Percentiles rank a stretch among this genome's conserved stretches.
These are phyloP conservation scores for Yamadazyma paraphyllophila DNA, from an alignment of 805 yeast species.

Conservation along the genomic window DNA sequence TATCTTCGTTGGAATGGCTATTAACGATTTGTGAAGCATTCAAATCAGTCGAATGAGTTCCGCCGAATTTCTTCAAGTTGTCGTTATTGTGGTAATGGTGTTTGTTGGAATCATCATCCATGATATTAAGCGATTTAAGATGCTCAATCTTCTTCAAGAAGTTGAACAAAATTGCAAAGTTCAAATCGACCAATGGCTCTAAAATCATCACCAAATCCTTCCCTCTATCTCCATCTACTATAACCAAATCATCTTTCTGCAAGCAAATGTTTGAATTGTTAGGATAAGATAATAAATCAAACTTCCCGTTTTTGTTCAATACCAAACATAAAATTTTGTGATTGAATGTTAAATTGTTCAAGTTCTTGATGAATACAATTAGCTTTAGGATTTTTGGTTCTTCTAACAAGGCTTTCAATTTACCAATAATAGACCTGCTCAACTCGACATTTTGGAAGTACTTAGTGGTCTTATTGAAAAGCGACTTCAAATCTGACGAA, in stretches of 20 bases:
- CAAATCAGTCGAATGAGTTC: conserved; percentile 39
- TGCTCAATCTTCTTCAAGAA: conserved; percentile 74
- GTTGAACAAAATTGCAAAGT: conserved; percentile 68
- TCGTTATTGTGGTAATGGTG: conserved; percentile 7
- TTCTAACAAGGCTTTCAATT: conserved; percentile 26
- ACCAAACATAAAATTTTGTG: conserved; percentile 48
- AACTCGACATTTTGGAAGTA: conserved; percentile 48
- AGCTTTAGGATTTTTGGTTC: conserved; percentile 29
- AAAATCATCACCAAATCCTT: conserved; percentile 73
- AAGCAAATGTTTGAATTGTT: conserved; percentile 59
- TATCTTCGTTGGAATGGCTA: conserved; percentile 49
- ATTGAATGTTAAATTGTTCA: conserved; percentile 40
- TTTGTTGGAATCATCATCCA: conserved; percentile 20
- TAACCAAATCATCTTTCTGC: conserved; percentile 62
- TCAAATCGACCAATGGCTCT: conserved; percentile 60
- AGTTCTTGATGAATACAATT: conserved; percentile 37
- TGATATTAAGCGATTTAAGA: conserved; percentile 47
- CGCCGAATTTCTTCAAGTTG: conserved; percentile 22
- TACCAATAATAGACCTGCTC: conserved; percentile 24
- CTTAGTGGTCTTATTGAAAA: conserved; percentile 47
- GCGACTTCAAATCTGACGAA: conserved; percentile 51
- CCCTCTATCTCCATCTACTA: conserved; percentile 83
- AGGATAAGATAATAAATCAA: conserved; percentile 69
- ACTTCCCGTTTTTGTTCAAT: conserved; percentile 60
- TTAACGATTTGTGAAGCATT: conserved; percentile 38